Conservation (phyloP, 2,329 filamentous ascomycete genomes). For the Colletotrichum cuscutae region DNA sequence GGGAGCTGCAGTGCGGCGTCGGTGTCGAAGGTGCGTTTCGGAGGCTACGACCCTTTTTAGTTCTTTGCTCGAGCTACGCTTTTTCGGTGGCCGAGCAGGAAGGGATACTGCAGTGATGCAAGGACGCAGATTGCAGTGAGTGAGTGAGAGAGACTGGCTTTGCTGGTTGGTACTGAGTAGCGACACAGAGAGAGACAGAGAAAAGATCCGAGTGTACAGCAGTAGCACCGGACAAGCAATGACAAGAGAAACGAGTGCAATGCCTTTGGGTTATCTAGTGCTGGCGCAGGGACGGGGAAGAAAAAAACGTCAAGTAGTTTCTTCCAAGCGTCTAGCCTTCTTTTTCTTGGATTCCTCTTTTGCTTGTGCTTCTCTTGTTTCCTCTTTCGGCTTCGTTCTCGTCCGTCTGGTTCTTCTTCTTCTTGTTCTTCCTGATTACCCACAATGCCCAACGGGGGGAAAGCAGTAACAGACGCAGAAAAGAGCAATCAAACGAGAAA, state of each 20-base stretch:
- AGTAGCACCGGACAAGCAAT: neutral
- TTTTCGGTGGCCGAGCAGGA: constrained; percentile 33
- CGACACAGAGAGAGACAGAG: neutral
- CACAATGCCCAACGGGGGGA: constrained; percentile 12
- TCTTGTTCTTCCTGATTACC: constrained; percentile 13
- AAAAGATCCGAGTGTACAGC: constrained; percentile 30
- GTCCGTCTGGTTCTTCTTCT: neutral
- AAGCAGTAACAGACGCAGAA: constrained; percentile 12
- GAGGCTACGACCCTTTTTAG: constrained; percentile 22
- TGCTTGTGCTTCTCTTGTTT: neutral
- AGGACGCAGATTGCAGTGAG: neutral
- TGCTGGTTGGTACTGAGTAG: too few species aligned
- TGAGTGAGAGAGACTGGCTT: neutral
- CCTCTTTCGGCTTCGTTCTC: neutral
- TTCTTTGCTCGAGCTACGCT: constrained; percentile 34
- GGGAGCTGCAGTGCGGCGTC: constrained; percentile 28
- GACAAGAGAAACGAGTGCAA: constrained; percentile 8
- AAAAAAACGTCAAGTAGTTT: neutral
- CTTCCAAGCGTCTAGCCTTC: neutral
- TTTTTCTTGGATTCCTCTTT: neutral
- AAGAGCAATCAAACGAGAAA: neutral
- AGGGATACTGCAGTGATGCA: neutral
- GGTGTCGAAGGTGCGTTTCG: constrained; percentile 27
- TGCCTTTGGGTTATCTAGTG: neutral
- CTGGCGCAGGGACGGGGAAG: constrained; percentile 5